Percentiles rank a stretch among this genome's conserved stretches.
Conservation (phyloP, 805 yeast species). For the Torulaspora gathmanii region DNA sequence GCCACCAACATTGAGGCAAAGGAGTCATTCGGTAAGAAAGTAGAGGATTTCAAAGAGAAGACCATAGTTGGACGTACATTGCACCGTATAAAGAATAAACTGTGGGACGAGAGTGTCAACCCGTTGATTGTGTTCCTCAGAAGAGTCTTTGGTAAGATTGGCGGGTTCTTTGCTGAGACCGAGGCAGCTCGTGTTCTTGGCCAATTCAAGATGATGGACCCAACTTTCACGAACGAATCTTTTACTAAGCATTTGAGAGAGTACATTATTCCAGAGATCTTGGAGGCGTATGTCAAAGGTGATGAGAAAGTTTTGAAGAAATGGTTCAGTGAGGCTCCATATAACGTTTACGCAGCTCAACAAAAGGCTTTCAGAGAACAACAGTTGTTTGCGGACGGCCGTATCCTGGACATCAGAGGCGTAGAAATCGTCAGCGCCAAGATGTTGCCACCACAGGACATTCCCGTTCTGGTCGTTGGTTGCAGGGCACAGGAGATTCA, state of each 20-base stretch:
- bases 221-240: slow-evolving; percentile 71
- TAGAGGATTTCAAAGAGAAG: slow-evolving; percentile 62
- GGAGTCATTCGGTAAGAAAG: slow-evolving; percentile 59
- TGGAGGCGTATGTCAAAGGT: slow-evolving; percentile 92
- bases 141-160: slow-evolving; percentile 71
- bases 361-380: slow-evolving; percentile 90
- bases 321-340: slow-evolving; percentile 98
- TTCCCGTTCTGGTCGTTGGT: slow-evolving; percentile 88
- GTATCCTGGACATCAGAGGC: slow-evolving; percentile 89
- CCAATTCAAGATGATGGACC: slow-evolving; percentile 84
- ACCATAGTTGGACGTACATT: slow-evolving; percentile 64
- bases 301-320: slow-evolving; percentile 74
- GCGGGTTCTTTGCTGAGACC: slow-evolving; percentile 91
- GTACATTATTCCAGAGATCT: slow-evolving; percentile 87
- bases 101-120: slow-evolving; percentile 91
- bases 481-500: slow-evolving; percentile 97
- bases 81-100: slow-evolving; percentile 54
- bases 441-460: slow-evolving; percentile 81
- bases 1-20: slow-evolving; percentile 75
- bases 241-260: slow-evolving; percentile 83
- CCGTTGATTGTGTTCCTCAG: slow-evolving; percentile 79
- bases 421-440: slow-evolving; percentile 88
- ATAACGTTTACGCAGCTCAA: slow-evolving; percentile 87
- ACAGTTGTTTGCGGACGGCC: slow-evolving; percentile 85
- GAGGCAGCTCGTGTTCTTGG: slow-evolving; percentile 91